A percentile compares a stretch with the other conserved stretches of the same genome.
Evolutionary conservation across 1,284 basidiomycete genomes (phyloP).

Genomic region (Pholiota adiposa): DNA sequence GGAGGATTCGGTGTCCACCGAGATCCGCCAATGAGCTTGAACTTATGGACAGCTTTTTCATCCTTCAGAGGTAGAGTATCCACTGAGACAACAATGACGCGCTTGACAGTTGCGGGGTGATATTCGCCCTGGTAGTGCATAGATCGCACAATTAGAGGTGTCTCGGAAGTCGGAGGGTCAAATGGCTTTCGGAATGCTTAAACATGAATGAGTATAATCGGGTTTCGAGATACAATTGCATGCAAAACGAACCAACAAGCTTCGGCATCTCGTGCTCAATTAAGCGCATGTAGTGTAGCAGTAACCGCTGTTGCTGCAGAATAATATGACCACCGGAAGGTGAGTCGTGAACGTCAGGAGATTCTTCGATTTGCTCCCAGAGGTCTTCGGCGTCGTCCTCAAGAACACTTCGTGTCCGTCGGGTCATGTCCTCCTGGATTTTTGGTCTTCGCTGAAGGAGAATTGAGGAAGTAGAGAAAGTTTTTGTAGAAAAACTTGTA

Average conservation of each 20-base stretch:
- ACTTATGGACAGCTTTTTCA: conserved; percentile 69
- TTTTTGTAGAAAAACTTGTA: not conserved
- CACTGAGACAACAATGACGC: conserved; percentile 74
- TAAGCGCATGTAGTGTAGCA: conserved; percentile 75
- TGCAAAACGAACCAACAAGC: conserved; percentile 76
- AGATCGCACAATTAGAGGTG: conserved; percentile 72
- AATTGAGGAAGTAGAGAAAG: conserved; percentile 25
- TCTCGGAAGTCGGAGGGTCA: conserved; percentile 58
- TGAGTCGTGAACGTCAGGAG: conserved; percentile 62
- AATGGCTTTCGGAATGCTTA: conserved; percentile 82
- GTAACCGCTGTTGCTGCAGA: conserved; percentile 70
- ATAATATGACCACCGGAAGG: conserved; percentile 70
- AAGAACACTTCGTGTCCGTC: conserved; percentile 35
- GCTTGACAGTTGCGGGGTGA: conserved; percentile 73
- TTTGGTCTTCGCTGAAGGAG: conserved; percentile 16
- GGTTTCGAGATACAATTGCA: too few species aligned
- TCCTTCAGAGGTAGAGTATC: conserved; percentile 68
- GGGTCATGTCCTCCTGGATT: conserved; percentile 18
- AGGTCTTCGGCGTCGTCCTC: conserved; percentile 45
- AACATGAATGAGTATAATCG: too few species aligned
- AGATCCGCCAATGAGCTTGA: conserved; percentile 82
- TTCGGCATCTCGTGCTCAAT: conserved; percentile 86
- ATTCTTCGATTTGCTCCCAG: conserved; percentile 42
- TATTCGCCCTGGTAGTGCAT: conserved; percentile 78
- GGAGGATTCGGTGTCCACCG: conserved; percentile 81